Evolutionary conservation across 768 basidiomycete species (phyloP), one percentile per base, ranked within the genome.

Genomic region (Coprinopsis cinerea): DNA sequence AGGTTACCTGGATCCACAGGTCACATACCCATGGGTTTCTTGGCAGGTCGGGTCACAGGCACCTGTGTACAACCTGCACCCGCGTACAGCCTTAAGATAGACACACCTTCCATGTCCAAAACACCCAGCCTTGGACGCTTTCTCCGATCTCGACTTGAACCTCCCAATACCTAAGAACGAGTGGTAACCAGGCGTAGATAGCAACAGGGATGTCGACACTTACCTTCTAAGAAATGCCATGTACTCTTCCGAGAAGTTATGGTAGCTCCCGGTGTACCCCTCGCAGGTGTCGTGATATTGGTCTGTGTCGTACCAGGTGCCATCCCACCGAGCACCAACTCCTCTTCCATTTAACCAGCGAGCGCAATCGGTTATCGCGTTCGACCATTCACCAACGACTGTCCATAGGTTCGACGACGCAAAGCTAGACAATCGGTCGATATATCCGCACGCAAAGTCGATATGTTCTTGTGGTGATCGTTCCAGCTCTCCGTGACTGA

Each of bases 381-480:
- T 80, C 14, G 85, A 85, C 82, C 86, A 92, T 71, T 92, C 90
- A 20, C 89, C 88, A 11, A 83, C 71, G 25, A 89, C 69, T 1
- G 85, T 88, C 82, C 82, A 88, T 26, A 90, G 68, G 54, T 83
- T 82, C 9, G 67, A 64, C 4, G 69, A 51, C 4, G 79, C 71
- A 59, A 70, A 86, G 2, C 63, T 52, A 2, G 70, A 63, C 17
- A 85, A 69, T 41, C 59, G 68, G 23, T 69, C 60, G 11, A 72
- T 70, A 48, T 75, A 69, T 30, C 67, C 68, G 60, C 87, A 89
- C 0, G 81, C 79, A 48, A 72, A 80, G 25, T 59, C 61, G 49
- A 87, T 70, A 57, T 88, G 85, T 11, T 82, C 69, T 49, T 76
- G 71, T 43, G 73, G 68, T 14, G 82, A 68, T 9, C 79, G 73